These are phyloP conservation scores for Boletus rex-veris DNA, from an alignment of 768 basidiomycete species.

Conservation along the genomic window DNA sequence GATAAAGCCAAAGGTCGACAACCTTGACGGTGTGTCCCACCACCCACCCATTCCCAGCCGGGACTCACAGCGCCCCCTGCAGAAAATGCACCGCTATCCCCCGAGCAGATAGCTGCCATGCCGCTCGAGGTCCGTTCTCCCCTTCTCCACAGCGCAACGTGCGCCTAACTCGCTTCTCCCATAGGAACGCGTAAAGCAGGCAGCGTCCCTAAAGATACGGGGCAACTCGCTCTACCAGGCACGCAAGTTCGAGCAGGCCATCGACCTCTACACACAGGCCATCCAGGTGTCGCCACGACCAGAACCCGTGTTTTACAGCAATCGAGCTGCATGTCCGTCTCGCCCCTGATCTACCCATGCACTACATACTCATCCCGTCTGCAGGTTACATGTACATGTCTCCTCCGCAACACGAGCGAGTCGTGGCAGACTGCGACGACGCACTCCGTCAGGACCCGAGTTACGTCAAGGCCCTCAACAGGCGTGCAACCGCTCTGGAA, in stretches of 20 bases:
- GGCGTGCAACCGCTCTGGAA: conserved; percentile 85
- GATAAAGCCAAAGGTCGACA: conserved; percentile 43
- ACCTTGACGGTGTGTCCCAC: conserved; percentile 30
- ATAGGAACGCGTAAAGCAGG: conserved; percentile 63
- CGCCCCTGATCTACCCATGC: neutral
- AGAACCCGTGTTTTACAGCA: conserved; percentile 94
- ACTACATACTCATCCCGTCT: neutral
- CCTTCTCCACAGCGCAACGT: neutral
- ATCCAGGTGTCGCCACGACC: conserved; percentile 71
- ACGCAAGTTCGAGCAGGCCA: conserved; percentile 57
- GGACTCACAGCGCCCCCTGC: conserved; percentile 9
- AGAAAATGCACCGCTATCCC: conserved; percentile 44
- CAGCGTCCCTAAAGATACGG: conserved; percentile 62
- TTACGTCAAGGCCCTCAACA: conserved; percentile 90
- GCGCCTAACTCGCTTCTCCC: conserved; percentile 11
- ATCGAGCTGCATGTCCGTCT: conserved; percentile 87
- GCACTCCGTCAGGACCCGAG: conserved; percentile 78
- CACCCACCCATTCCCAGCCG: neutral
- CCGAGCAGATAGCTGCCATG: conserved; percentile 56
- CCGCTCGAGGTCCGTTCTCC: conserved; percentile 49
- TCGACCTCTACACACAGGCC: conserved; percentile 67
- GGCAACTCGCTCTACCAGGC: conserved; percentile 70
- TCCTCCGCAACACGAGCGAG: conserved; percentile 78
- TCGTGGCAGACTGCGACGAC: conserved; percentile 83
- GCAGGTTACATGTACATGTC: conserved; percentile 88